phyloP scores from a whole-genome alignment of 495 filamentous ascomycete genomes.

The Bacidia rubella region DNA sequence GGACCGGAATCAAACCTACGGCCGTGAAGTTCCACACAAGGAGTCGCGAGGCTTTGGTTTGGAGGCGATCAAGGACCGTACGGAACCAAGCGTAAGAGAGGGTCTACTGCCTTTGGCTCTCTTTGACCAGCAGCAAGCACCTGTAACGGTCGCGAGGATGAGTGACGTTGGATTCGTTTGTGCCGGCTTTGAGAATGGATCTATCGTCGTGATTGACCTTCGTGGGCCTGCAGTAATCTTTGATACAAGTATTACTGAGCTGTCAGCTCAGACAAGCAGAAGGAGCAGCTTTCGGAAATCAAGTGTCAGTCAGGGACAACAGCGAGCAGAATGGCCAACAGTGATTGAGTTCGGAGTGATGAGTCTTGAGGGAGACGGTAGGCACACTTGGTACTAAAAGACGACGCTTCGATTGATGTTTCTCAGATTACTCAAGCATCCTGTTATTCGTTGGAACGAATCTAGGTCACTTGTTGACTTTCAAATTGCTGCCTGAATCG shows the following conservation, averaged over 20 bases:
- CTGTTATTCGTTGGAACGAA: slow-evolving; percentile 85
- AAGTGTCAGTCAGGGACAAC: slow-evolving; percentile 28
- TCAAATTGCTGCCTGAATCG: slow-evolving; percentile 68
- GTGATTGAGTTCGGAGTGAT: slow-evolving; percentile 83
- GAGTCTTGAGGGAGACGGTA: slow-evolving; percentile 76
- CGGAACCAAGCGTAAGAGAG: slow-evolving; percentile 67
- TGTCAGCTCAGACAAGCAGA: slow-evolving; percentile 52
- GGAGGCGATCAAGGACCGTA: slow-evolving; percentile 56
- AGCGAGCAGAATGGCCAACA: slow-evolving; percentile 56
- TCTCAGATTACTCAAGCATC: slow-evolving; percentile 74
- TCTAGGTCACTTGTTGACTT: slow-evolving; percentile 66
- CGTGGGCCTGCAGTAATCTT: slow-evolving; percentile 83
- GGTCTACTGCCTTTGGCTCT: slow-evolving; percentile 71
- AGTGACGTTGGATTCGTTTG: slow-evolving; percentile 88
- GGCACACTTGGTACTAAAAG: not conserved
- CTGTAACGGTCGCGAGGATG: slow-evolving; percentile 62
- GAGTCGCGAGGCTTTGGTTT: slow-evolving; percentile 42
- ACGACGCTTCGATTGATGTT: slow-evolving; percentile 4
- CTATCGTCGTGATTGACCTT: slow-evolving; percentile 68
- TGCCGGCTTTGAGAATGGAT: slow-evolving; percentile 67
- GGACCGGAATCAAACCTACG: slow-evolving; percentile 58
- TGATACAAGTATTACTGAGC: slow-evolving; percentile 48
- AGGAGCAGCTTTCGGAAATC: slow-evolving; percentile 49
- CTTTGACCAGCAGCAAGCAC: slow-evolving; percentile 67
- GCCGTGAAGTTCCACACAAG: slow-evolving; percentile 41